Percentiles rank a stretch among this genome's conserved stretches.
Evolutionary conservation across 2,329 filamentous ascomycete genomes (phyloP).

Genomic region (Apiospora arundinis): DNA sequence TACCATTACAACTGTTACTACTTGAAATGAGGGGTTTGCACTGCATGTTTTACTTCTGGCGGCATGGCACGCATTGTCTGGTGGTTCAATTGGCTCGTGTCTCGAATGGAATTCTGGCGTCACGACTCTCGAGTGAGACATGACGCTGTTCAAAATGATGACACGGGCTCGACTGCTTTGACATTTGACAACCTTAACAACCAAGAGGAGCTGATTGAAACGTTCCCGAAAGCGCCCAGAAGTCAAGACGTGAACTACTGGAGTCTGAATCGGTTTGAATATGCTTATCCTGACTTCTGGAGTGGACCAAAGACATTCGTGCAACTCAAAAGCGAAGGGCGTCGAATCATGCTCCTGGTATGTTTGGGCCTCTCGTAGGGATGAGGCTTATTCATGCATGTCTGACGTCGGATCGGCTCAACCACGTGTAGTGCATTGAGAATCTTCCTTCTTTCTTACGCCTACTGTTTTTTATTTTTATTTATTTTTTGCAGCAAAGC

Average conservation of each 20-base stretch:
- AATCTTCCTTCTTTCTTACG: neutral
- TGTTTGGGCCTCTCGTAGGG: neutral
- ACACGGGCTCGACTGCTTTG: neutral
- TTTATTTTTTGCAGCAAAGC: neutral
- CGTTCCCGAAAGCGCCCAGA: neutral
- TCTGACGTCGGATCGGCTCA: slow-evolving; percentile 13
- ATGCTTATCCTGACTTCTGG: neutral
- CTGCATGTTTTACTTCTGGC: slow-evolving; percentile 7
- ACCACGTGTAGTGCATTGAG: neutral
- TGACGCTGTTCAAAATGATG: neutral
- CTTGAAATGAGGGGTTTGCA: neutral
- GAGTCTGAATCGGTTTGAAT: neutral
- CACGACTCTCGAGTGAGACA: slow-evolving; percentile 9
- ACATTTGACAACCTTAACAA: neutral
- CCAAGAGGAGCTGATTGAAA: neutral
- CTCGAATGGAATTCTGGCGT: neutral
- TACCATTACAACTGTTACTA: too few species aligned
- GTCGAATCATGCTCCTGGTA: neutral
- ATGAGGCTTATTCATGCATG: slow-evolving; percentile 12
- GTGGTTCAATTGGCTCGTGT: neutral
- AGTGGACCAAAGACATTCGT: neutral
- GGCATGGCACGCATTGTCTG: neutral
- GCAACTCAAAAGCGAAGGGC: neutral
- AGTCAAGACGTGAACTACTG: neutral
- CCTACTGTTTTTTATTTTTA: neutral